Evolutionary conservation across 2,329 filamentous ascomycete genomes (phyloP), one percentile per base, ranked within the genome.

Genomic region (Trichothecium roseum): DNA sequence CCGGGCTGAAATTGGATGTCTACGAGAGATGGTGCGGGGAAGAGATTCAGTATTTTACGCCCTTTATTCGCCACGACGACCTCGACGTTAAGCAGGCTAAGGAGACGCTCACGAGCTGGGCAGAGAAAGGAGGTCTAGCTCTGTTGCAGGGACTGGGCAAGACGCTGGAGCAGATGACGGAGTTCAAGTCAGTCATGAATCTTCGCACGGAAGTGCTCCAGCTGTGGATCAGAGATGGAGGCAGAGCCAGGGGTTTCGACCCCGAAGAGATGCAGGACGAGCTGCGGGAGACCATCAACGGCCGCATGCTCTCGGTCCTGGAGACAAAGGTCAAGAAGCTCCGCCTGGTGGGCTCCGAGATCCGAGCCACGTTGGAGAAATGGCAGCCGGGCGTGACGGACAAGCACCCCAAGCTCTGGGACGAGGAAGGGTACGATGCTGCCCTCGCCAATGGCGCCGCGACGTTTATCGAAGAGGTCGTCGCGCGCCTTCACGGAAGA

Each of bases 41-140:
- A 7, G 85, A 93, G 40, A 83, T 94, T 29, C 75, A 74, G 32
- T 82, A 81, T 44, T 95, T 93, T 52, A 89, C 79, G 1, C 88
- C 88, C 0, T 94, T 86, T 62, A 83, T 93, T 26, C 78, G 84
- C 20, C 79, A 93, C 47, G 84, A 88, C 44, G 83, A 91, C 44
- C 56, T 84, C 4, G 72, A 78, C 17, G 74, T 70, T 15, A 58
- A 64, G 17, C 69, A 77, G 40, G 73, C 74, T 1, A 67, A 69
- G 29, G 69, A 74, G 3, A 74, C 74, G 55, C 66, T 85, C 12
- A 68, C 67, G 16, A 54, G 52, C 18, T 88, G 83, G 82, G 75
- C 77, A 1, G 66, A 66, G 34, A 66, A 69, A 34, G 77, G 76
- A 2, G 72, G 74, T 14, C 60, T 71, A 30, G 64, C 69, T 7